Percentiles rank a stretch among this genome's conserved stretches.
phyloP scores from a whole-genome alignment of 2,329 filamentous ascomycete genomes.

The Fusarium sp. region DNA sequence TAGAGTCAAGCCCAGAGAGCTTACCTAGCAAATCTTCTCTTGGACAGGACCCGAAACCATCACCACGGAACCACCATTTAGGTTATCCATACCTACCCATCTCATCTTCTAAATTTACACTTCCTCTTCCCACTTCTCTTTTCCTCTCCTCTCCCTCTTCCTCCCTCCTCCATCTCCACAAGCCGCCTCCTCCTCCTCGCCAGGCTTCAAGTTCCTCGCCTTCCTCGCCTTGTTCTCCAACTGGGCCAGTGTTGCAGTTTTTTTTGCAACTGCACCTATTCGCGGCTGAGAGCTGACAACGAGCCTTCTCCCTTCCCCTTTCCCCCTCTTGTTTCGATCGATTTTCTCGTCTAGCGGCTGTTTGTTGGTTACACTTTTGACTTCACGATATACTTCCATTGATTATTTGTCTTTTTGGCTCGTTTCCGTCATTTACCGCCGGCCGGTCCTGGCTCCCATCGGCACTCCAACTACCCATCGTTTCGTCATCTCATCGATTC shows the following conservation, averaged over 20 bases:
- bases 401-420: constrained; percentile 39
- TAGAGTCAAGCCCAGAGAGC: not conserved
- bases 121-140: constrained; percentile 5
- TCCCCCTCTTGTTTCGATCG: constrained; percentile 32
- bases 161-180: constrained; percentile 24
- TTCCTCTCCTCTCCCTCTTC: constrained; percentile 28
- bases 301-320: constrained; percentile 32
- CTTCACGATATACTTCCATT: constrained; percentile 28
- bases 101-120: constrained; percentile 23
- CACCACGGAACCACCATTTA: constrained; percentile 38
- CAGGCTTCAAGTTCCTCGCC: constrained; percentile 30
- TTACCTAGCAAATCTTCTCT: constrained; percentile 49
- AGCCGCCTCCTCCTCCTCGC: constrained; percentile 38
- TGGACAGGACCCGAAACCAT: constrained; percentile 45
- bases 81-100: constrained; percentile 22
- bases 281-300: constrained; percentile 43
- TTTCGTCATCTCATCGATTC: constrained; percentile 28
- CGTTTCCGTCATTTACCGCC: constrained; percentile 40
- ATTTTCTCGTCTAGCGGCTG: constrained; percentile 44
- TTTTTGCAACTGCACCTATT: constrained; percentile 29
- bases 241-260: constrained; percentile 35
- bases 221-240: constrained; percentile 28
- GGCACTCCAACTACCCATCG: constrained; percentile 35
- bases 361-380: constrained; percentile 40
- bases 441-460: constrained; percentile 42